These are phyloP conservation scores for Tuber indicum DNA, from an alignment of 495 filamentous ascomycete genomes.

Conservation along the genomic window DNA sequence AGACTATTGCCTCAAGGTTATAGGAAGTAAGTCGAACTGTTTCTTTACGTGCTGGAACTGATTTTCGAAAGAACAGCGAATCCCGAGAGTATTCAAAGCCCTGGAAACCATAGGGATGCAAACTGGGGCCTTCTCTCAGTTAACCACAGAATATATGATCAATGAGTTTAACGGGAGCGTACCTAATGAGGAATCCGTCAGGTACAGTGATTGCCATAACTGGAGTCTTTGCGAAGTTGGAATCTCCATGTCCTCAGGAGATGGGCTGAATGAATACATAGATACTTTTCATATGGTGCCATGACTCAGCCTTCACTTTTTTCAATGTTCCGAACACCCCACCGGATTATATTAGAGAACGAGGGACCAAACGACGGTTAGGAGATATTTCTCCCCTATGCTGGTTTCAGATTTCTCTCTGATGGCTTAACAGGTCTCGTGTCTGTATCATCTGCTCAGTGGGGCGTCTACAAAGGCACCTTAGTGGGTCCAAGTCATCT, in stretches of 20 bases:
- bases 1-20: slow-evolving; percentile 69
- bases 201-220: slow-evolving; percentile 40
- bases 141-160: slow-evolving; percentile 75
- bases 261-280: slow-evolving; percentile 28
- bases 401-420: not conserved
- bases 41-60: slow-evolving; percentile 14
- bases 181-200: slow-evolving; percentile 65
- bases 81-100: slow-evolving; percentile 65
- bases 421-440: slow-evolving; percentile 54
- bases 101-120: slow-evolving; percentile 63
- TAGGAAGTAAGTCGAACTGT: slow-evolving; percentile 49
- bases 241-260: not conserved
- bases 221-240: slow-evolving; percentile 18
- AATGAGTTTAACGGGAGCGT: slow-evolving; percentile 75
- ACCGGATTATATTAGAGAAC: slow-evolving; percentile 57
- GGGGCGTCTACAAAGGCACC: slow-evolving; percentile 92
- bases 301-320: slow-evolving; percentile 58
- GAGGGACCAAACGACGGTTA: slow-evolving; percentile 80
- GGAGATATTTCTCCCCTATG: not conserved
- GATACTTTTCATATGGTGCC: slow-evolving; percentile 90
- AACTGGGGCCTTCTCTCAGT: slow-evolving; percentile 74
- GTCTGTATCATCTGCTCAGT: slow-evolving; percentile 73
- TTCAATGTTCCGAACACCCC: slow-evolving; percentile 68
- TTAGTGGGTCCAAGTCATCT: slow-evolving; percentile 81
- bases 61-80: slow-evolving; percentile 44